A percentile compares a stretch with the other conserved stretches of the same genome.
These are phyloP conservation scores for Penicillium pancosmium DNA, from an alignment of 495 filamentous ascomycete species.

Conservation along the genomic window DNA sequence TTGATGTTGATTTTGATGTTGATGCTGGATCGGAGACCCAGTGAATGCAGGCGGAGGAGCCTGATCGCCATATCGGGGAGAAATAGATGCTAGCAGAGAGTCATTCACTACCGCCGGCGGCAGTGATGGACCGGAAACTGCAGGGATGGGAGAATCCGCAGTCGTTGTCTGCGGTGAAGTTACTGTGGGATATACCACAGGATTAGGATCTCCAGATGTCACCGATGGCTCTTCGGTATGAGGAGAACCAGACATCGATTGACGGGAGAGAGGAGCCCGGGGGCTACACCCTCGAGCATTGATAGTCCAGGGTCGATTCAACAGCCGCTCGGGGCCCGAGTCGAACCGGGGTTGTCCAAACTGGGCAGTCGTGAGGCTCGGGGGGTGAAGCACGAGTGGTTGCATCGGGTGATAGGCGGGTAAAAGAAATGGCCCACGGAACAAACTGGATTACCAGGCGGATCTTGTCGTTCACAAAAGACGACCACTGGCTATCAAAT, in stretches of 20 bases:
- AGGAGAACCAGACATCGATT: conserved; percentile 85
- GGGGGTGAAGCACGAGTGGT: conserved; percentile 52
- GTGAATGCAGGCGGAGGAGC: conserved; percentile 33
- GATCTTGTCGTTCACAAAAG: conserved; percentile 29
- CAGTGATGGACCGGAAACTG: conserved; percentile 20
- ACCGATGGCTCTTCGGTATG: conserved; percentile 63
- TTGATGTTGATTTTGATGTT: not conserved
- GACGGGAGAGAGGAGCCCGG: conserved; percentile 69
- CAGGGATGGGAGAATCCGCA: conserved; percentile 17
- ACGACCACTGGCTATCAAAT: conserved; percentile 24
- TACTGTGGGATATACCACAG: conserved; percentile 49
- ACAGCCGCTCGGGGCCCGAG: conserved; percentile 65
- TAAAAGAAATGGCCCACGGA: conserved; percentile 19
- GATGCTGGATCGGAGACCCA: conserved; percentile 15
- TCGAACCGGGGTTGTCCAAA: conserved; percentile 47
- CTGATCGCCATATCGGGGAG: conserved; percentile 28
- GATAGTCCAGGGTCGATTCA: conserved; percentile 69
- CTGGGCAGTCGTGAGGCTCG: conserved; percentile 44
- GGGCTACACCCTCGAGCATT: conserved; percentile 69
- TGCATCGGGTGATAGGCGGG: conserved; percentile 43
- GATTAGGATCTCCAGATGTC: conserved; percentile 56
- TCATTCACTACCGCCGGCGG: conserved; percentile 24
- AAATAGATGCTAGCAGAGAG: conserved; percentile 19
- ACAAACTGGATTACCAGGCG: conserved; percentile 6
- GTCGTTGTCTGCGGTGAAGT: conserved; percentile 32